Base-by-base conservation (phyloP, 2,329 filamentous ascomycete species). In the Onygenales sp. region DNA sequence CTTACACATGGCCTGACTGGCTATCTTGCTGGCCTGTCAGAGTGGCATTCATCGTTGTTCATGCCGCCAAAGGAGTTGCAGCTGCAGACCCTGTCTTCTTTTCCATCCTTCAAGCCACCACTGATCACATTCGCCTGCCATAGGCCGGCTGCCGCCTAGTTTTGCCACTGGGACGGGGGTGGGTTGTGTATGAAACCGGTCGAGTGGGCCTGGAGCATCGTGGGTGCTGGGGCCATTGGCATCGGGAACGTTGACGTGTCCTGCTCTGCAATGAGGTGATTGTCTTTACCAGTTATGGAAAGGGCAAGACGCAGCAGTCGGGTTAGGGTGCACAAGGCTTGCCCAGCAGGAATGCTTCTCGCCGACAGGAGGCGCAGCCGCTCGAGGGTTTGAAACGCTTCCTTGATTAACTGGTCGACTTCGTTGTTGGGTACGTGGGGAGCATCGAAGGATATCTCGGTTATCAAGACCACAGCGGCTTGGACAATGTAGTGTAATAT, bases 401-500 rank as follows among this genome's bases (percentile, higher is more conserved):
- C 59, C 2, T 55, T 43, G 2, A 68, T 51, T 2, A 68, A 56
- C 7, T 62, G 57, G 8, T 64, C 58, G 2, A 53, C 53, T 31
- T 65, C 60, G 2, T 59, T 42, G 2, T 59, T 42, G 4, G 60
- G 56, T 47, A 61, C 52, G 53, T 68, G 66, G 31, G 50, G 50
- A 4, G 57, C 47, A 13, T 63, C 57, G 48, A 65, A 64, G 8
- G 64, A 64, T 5, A 72, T 51, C 52, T 71, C 70, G 5, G 70
- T 61, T 54, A 72, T 60, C 10, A 73, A 58, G 31, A 73, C 56
- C 2, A 64, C 60, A 4, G 66, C 58, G 5, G 69, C 65, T 58
- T 73, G 70, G 61, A 70, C 68, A 10, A 74, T 59, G 46, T 66
- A 62, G 51, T 72, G 70, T 13, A 72, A 58, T n/a, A 68, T 58